These are phyloP conservation scores for Punica granatum DNA, from an alignment of 345 rosid species.

Conservation along the genomic window DNA sequence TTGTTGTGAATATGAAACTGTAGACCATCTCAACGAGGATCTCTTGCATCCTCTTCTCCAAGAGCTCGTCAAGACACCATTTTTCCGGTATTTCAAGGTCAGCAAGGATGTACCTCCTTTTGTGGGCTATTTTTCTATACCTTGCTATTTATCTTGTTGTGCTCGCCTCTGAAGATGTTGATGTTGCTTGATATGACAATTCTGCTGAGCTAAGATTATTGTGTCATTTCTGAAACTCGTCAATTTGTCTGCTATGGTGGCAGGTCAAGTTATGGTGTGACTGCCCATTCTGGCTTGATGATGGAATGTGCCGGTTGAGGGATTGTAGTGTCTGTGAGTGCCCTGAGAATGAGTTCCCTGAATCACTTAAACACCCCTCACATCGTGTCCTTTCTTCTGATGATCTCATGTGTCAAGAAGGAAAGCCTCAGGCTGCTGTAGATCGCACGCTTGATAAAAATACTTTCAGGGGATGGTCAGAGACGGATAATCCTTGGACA, in stretches of 20 bases:
- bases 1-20: slow-evolving; percentile 91
- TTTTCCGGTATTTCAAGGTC: slow-evolving; percentile 91
- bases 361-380: slow-evolving; percentile 51
- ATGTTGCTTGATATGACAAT: not conserved
- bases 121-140: not conserved
- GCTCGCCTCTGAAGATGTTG: not conserved
- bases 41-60: slow-evolving; percentile 73
- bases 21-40: slow-evolving; percentile 51
- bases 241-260: slow-evolving; percentile 10
- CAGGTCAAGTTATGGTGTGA: slow-evolving; percentile 96
- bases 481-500: slow-evolving; percentile 93
- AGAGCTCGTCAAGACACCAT: slow-evolving; percentile 72
- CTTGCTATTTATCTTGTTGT: too few species aligned
- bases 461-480: slow-evolving; percentile 86
- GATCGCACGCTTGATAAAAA: slow-evolving; percentile 72
- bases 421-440: slow-evolving; percentile 82
- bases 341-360: slow-evolving; percentile 89
- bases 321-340: slow-evolving; percentile 98
- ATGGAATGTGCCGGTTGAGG: slow-evolving; percentile 87
- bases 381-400: slow-evolving; percentile 45
- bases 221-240: not conserved
- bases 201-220: too few species aligned
- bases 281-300: slow-evolving; percentile 98
- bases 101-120: not conserved
- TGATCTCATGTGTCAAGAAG: slow-evolving; percentile 81